Evolutionary conservation across 164 flowering plant genomes (phyloP), one percentile per base, ranked within the genome.

Genomic region (Litsea cubeba): DNA sequence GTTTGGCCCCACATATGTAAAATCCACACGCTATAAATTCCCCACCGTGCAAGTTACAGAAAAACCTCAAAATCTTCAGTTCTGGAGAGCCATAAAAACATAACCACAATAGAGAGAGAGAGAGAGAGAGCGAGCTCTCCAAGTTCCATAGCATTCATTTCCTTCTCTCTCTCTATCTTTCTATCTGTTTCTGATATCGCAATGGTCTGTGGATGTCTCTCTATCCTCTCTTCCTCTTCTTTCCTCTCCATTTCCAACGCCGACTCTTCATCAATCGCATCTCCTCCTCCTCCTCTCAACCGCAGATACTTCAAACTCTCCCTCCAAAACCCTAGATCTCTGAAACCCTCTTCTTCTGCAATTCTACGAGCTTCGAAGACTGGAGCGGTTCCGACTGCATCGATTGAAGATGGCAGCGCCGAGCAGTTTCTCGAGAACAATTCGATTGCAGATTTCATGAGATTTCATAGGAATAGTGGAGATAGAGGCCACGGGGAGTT

Each of bases 361-460:
- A 15, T 26, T 46, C 68, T 28, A 78, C 72, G 58, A 50, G 23
- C 72, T 50, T 12, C 71, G 0, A 74, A 77, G 50, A 68, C 79
- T 49, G 40, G 66, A 22, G 80, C 81, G 50, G 72, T 75, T 18
- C 58, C 79, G 12, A 66, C 74, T 57, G 75, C 77, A 12, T 12
- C 68, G 1, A 17, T 71, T 1, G 88, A 86, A n/a, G 85, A 86
- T 84, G 89, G 82, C 17, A 77, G 85, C 8, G 72, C 88, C 7
- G 88, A 83, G 65, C 79, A 85, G 75, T 91, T 93, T 72, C 67
- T 82, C 40, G 75, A 78, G 72, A 86, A 81, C 83, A 92, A 86
- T 77, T 85, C 95, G 0, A 87, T 92, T n/a, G 92, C 91, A 1
- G 99, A 95, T 87, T 95, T 91, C 84, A 88, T 93, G 97, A 88